Evolutionary conservation across 2,329 filamentous ascomycete species (phyloP).

Genomic region (Raffaelea albimanens): DNA sequence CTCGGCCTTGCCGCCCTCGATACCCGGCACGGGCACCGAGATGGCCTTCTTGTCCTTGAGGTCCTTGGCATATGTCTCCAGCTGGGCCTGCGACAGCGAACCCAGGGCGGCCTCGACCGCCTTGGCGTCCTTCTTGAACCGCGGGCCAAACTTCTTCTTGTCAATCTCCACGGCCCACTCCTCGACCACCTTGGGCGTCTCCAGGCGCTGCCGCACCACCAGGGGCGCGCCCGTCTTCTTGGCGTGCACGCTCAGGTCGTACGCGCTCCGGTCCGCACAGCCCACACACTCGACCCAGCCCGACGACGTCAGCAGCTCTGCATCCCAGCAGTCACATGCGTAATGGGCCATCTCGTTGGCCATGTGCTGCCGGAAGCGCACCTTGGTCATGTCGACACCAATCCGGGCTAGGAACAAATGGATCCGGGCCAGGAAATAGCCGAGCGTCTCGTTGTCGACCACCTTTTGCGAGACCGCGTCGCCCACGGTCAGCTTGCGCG

Average conservation of each 20-base stretch:
- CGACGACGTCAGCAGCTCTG: conserved; percentile 80
- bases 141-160: conserved; percentile 92
- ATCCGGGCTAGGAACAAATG: conserved; percentile 83
- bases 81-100: conserved; percentile 67
- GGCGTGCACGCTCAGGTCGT: conserved; percentile 84
- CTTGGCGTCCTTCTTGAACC: conserved; percentile 92
- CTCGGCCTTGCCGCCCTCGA: conserved; percentile 64
- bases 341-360: conserved; percentile 73
- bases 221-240: conserved; percentile 86
- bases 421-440: conserved; percentile 94
- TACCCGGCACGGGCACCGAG: conserved; percentile 60
- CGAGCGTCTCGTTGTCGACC: conserved; percentile 95
- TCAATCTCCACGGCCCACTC: conserved; percentile 83
- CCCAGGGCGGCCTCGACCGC: conserved; percentile 71
- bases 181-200: conserved; percentile 69
- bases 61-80: conserved; percentile 68
- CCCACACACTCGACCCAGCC: conserved; percentile 99
- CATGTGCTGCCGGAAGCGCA: conserved; percentile 98
- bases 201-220: conserved; percentile 71
- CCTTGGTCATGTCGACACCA: conserved; percentile 76
- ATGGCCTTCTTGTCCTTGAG: conserved; percentile 68
- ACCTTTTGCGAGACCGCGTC: conserved; percentile 73
- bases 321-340: conserved; percentile 95
- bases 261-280: conserved; percentile 80
- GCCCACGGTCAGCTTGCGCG: conserved; percentile 67